A percentile compares a stretch with the other conserved stretches of the same genome.
Evolutionary conservation across 2,329 filamentous ascomycete genomes (phyloP).

Genomic region (Exophiala xenobiotica): DNA sequence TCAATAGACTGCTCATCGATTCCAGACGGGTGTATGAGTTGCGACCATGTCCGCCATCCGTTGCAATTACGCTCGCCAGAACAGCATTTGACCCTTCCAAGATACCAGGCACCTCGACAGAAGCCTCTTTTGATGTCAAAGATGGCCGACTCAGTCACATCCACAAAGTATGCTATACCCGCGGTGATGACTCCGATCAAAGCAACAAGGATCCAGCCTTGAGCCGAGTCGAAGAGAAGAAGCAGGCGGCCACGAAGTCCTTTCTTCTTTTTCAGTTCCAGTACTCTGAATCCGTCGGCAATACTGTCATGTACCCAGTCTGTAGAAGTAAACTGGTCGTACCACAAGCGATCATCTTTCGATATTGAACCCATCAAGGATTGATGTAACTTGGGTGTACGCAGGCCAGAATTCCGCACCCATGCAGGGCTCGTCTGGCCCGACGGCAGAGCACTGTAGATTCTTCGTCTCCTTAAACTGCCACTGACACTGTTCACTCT

Average conservation of each 20-base stretch:
- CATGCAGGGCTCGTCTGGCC: constrained; percentile 23
- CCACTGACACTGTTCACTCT: constrained; percentile 26
- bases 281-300: constrained; percentile 85
- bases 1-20: constrained; percentile 64
- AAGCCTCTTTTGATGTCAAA: constrained; percentile 93
- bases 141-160: constrained; percentile 78
- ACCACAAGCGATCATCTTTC: constrained; percentile 89
- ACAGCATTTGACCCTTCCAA: constrained; percentile 69
- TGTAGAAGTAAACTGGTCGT: constrained; percentile 95
- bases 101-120: constrained; percentile 70
- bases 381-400: constrained; percentile 28
- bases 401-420: constrained; percentile 23
- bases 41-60: constrained; percentile 65
- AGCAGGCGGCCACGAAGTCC: constrained; percentile 79
- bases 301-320: constrained; percentile 99
- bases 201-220: constrained; percentile 92
- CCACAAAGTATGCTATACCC: constrained; percentile 80
- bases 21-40: constrained; percentile 56
- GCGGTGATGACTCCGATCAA: constrained; percentile 86
- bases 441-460: constrained; percentile 15
- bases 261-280: constrained; percentile 75
- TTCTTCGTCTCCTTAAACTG: constrained; percentile 24
- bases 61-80: constrained; percentile 54
- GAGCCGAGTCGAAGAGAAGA: constrained; percentile 77
- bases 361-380: constrained; percentile 60